Conservation (phyloP, 2,329 filamentous ascomycete species). For the Albophoma yamanashiensis region DNA sequence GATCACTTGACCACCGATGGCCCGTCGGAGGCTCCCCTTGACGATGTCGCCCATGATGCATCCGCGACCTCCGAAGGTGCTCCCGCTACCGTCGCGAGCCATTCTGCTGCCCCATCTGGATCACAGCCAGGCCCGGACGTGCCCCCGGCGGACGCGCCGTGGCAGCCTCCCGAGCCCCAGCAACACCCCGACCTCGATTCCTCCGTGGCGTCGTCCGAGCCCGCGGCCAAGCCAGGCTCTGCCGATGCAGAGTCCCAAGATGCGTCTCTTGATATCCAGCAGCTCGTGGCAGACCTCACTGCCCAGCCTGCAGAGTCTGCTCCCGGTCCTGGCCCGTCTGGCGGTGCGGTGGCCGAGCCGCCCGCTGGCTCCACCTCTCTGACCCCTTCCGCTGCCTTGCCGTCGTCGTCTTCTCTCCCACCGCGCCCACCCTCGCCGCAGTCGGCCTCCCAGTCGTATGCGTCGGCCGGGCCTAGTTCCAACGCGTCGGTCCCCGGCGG, state of each 20-base stretch:
- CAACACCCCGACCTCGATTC: slow-evolving; percentile 7
- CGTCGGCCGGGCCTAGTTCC: slow-evolving; percentile 18
- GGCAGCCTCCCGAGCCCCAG: slow-evolving; percentile 11
- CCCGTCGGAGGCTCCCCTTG: slow-evolving; percentile 17
- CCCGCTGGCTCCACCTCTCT: slow-evolving; percentile 17
- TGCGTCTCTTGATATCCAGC: slow-evolving; percentile 25
- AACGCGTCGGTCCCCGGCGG: slow-evolving; percentile 16
- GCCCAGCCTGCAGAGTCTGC: slow-evolving; percentile 19
- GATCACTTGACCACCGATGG: slow-evolving; percentile 22
- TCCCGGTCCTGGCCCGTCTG: slow-evolving; percentile 17
- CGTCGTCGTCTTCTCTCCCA: slow-evolving; percentile 32
- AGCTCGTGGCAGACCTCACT: slow-evolving; percentile 30
- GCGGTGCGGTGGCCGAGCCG: slow-evolving; percentile 13
- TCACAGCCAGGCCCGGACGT: slow-evolving; percentile 13
- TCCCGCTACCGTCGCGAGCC: slow-evolving; percentile 2
- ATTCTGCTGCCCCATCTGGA: slow-evolving; percentile 14
- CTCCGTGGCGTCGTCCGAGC: slow-evolving; percentile 11
- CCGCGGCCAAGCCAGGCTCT: slow-evolving; percentile 16
- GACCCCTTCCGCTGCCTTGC: slow-evolving; percentile 20
- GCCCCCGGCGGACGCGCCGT: slow-evolving; percentile 5
- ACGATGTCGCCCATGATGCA: slow-evolving; percentile 19
- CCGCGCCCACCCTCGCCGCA: slow-evolving; percentile 32
- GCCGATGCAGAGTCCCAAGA: slow-evolving; percentile 16
- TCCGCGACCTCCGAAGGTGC: slow-evolving; percentile 14
- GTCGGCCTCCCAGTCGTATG: slow-evolving; percentile 23